Conservation (phyloP, 768 basidiomycete species). For the Candolleomyces aberdarensis region DNA sequence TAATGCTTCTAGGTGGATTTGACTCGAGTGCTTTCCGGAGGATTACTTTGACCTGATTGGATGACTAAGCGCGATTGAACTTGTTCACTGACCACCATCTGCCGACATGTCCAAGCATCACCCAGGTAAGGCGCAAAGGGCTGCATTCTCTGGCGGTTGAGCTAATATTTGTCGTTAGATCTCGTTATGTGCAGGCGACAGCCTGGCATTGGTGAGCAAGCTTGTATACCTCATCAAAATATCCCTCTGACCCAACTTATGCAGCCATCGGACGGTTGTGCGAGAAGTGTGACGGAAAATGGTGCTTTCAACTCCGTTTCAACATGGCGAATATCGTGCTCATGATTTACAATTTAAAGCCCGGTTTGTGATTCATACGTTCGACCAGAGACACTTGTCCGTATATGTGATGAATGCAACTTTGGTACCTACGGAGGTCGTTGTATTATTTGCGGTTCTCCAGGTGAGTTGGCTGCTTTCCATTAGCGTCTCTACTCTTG, state of each 20-base stretch:
- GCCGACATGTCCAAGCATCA: slow-evolving; percentile 83
- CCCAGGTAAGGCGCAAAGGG: slow-evolving; percentile 53
- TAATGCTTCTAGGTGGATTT: neutral
- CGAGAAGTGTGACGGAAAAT: slow-evolving; percentile 99
- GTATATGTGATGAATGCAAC: slow-evolving; percentile 99
- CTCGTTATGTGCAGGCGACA: slow-evolving; percentile 98
- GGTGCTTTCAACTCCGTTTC: slow-evolving; percentile 49
- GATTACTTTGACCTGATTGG: neutral
- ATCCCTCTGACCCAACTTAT: slow-evolving; percentile 9
- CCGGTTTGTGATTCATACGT: slow-evolving; percentile 99
- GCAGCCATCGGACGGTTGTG: slow-evolving; percentile 95
- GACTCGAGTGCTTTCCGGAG: neutral
- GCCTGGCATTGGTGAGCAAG: slow-evolving; percentile 80
- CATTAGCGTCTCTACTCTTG: neutral
- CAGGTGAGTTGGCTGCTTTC: slow-evolving; percentile 51
- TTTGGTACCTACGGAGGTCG: slow-evolving; percentile 97
- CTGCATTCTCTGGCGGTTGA: neutral
- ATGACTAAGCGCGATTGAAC: neutral
- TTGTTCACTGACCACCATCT: neutral
- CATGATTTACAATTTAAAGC: slow-evolving; percentile 36
- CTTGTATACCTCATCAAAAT: neutral
- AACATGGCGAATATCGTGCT: no score
- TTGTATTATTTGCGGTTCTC: slow-evolving; percentile 96
- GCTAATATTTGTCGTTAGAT: slow-evolving; percentile 48
- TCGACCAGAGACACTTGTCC: slow-evolving; percentile 94